These are phyloP conservation scores for Hypsizygus ulmarius DNA, from an alignment of 1,284 basidiomycete species.

Conservation along the genomic window DNA sequence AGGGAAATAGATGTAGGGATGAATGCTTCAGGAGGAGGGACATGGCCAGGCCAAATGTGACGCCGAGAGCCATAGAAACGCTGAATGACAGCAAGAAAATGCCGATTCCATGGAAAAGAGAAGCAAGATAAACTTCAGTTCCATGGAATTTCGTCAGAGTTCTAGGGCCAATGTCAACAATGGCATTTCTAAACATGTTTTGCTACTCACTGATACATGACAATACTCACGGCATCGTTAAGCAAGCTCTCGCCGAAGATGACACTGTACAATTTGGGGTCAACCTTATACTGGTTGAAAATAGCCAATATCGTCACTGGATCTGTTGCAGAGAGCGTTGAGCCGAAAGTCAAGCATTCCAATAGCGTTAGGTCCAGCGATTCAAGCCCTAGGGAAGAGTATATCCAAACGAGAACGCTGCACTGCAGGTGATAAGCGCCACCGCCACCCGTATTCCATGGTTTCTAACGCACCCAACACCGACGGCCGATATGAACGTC, in stretches of 20 bases:
- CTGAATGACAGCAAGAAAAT: slow-evolving; percentile 96
- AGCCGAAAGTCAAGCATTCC: slow-evolving; percentile 96
- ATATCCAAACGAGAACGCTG: slow-evolving; percentile 94
- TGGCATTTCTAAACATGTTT: slow-evolving; percentile 6
- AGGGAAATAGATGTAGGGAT: slow-evolving; percentile 81
- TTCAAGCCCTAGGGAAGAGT: slow-evolving; percentile 89
- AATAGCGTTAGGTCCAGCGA: slow-evolving; percentile 77
- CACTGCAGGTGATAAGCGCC: slow-evolving; percentile 45
- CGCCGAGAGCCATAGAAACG: slow-evolving; percentile 91
- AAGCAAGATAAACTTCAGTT: slow-evolving; percentile 82
- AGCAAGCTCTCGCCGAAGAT: slow-evolving; percentile 98
- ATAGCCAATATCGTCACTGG: slow-evolving; percentile 98
- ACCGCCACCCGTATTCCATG: not conserved
- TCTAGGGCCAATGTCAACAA: slow-evolving; percentile 38
- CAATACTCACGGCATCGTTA: slow-evolving; percentile 99
- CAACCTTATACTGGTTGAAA: slow-evolving; percentile 98
- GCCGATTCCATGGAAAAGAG: slow-evolving; percentile 92
- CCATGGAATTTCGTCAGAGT: slow-evolving; percentile 92
- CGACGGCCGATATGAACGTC: slow-evolving; percentile 95
- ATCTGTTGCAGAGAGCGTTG: slow-evolving; percentile 95
- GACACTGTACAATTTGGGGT: slow-evolving; percentile 95
- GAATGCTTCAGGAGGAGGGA: slow-evolving; percentile 96
- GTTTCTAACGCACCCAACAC: slow-evolving; percentile 76
- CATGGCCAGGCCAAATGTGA: slow-evolving; percentile 86
- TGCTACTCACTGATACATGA: slow-evolving; percentile 97